Base-by-base conservation (phyloP, 2,329 filamentous ascomycete species). In the Madurella mycetomatis region DNA sequence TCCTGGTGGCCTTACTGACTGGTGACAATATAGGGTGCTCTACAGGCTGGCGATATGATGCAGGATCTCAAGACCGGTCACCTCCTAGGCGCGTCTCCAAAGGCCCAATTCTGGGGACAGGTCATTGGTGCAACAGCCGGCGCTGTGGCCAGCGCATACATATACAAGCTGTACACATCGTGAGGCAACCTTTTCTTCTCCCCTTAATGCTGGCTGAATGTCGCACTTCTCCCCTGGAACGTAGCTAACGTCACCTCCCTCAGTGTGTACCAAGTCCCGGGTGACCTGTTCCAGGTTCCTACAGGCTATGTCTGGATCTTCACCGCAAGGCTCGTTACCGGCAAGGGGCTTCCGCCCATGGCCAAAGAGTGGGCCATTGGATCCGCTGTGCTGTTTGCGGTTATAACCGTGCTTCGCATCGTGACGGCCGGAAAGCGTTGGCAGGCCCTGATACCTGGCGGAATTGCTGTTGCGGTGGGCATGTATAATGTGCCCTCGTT, bases 401-500 rank as follows among this genome's bases (percentile, higher is more conserved):
- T 79, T 1, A 79, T 86, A 0, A 97, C 94, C 0, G 73, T 84
- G 2, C 57, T 89, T 13, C 83, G 91, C 50, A 88, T 88, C n/a
- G 70, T 77, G 19, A 75, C 70, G 12, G 69, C 74, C 5, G 76
- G 75, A 5, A 79, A 74, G 61, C 71, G 73, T 56, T 95, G 90
- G 90, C 79, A 88, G 64, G 75, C 83, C 1, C 88, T 83, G 67
- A 77, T 99, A 12, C 94, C 94, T 0, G 92, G 94, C 7, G 94
- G 94, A 0, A 96, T 99, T 65, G 92, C 94, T 2, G 92, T 99
- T 17, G 94, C 94, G 40, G 90, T 62, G 86, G 87, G 94, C 47
- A 99, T 99, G 84, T 99, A 97, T 73, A 99, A 97, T 65, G 90
- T 92, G 0, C 94, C 94, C 0, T 95, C 90, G 0, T 99, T 99